A percentile compares a stretch with the other conserved stretches of the same genome.
phyloP scores from a whole-genome alignment of 257 asterid genomes.

The Craterostigma plantagineum region DNA sequence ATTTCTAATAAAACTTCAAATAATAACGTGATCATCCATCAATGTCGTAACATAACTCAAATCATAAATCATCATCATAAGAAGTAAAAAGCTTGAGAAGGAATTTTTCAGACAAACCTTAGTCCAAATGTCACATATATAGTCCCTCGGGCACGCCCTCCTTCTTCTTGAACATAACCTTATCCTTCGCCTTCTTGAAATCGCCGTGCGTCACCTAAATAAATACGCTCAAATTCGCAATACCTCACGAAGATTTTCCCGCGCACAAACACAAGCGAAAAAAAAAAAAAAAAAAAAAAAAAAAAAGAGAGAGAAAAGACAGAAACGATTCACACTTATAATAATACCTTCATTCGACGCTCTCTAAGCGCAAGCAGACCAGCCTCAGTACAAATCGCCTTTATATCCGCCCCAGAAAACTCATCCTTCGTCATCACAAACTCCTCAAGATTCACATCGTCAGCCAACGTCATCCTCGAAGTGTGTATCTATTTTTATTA shows the following conservation, averaged over 20 bases:
- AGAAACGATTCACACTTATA: neutral
- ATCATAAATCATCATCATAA: neutral
- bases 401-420: conserved; percentile 42
- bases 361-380: conserved; percentile 50
- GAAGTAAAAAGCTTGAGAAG: neutral
- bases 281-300: too few relatives aligned
- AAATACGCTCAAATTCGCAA: too few relatives aligned
- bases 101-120: too few relatives aligned
- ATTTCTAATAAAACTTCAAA: too few relatives aligned
- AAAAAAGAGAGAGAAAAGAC: too few relatives aligned
- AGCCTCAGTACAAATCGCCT: conserved; percentile 53
- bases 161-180: conserved; percentile 48
- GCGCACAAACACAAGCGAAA: too few relatives aligned
- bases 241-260: too few relatives aligned
- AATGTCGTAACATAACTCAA: too few relatives aligned
- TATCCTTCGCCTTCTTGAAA: conserved; percentile 43
- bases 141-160: conserved; percentile 48
- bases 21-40: too few relatives aligned
- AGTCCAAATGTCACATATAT: conserved; percentile 36
- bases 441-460: conserved; percentile 43
- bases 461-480: conserved; percentile 40
- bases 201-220: conserved; percentile 35
- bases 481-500: conserved; percentile 31
- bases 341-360: conserved; percentile 40
- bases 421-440: conserved; percentile 51